Percentiles rank a stretch among this genome's conserved stretches.
Evolutionary conservation across 2,329 filamentous ascomycete species (phyloP).

Genomic region (Aspergillus sp.): DNA sequence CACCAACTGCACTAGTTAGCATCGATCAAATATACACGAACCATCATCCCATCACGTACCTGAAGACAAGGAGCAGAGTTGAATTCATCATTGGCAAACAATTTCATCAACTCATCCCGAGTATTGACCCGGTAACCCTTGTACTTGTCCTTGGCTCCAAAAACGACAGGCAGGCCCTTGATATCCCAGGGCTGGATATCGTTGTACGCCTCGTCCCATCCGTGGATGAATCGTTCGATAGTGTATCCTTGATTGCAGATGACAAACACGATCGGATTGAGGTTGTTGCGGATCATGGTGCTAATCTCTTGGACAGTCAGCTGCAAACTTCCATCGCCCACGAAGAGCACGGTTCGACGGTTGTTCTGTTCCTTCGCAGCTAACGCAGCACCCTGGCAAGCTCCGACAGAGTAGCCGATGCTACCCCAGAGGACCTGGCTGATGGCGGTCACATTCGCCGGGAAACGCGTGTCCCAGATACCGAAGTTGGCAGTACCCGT

Average conservation of each 20-base stretch:
- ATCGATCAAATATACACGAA: not conserved
- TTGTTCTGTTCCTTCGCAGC: constrained; percentile 64
- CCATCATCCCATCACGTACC: constrained; percentile 24
- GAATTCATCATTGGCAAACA: constrained; percentile 66
- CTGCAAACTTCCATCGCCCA: constrained; percentile 86
- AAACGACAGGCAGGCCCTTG: constrained; percentile 64
- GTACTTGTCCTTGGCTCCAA: constrained; percentile 60
- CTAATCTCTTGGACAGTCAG: constrained; percentile 79
- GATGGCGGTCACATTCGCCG: constrained; percentile 71
- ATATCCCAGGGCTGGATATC: constrained; percentile 75
- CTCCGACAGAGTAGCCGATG: constrained; percentile 64
- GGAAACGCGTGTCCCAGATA: constrained; percentile 81
- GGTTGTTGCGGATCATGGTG: constrained; percentile 73
- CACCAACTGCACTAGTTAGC: constrained; percentile 59
- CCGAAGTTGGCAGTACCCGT: constrained; percentile 88
- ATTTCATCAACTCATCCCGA: constrained; percentile 62
- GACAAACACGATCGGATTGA: constrained; percentile 80
- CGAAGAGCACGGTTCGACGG: constrained; percentile 73
- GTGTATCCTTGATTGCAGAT: constrained; percentile 88
- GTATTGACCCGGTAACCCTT: constrained; percentile 68
- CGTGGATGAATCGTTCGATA: constrained; percentile 85
- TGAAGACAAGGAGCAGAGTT: constrained; percentile 48
- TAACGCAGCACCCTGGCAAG: constrained; percentile 67
- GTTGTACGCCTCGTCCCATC: constrained; percentile 76
- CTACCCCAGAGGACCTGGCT: constrained; percentile 73